These are phyloP conservation scores for Eutrema yunnanense DNA, from an alignment of 345 rosid species.

Conservation along the genomic window DNA sequence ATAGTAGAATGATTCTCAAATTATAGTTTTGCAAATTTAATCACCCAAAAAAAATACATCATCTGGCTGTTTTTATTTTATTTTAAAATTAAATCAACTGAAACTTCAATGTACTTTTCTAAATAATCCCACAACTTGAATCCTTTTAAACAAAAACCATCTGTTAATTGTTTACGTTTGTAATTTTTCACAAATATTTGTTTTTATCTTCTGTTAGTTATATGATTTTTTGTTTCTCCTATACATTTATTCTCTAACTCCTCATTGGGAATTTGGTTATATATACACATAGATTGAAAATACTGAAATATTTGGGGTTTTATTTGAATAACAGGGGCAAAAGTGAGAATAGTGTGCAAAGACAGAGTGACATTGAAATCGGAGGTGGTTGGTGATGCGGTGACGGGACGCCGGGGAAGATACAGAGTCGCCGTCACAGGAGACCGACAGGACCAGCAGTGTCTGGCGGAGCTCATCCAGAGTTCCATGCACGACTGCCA, in stretches of 20 bases:
- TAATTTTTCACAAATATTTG: too few species aligned
- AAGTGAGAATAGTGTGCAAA: slow-evolving; percentile 45
- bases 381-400: slow-evolving; percentile 21
- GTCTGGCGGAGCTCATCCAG: slow-evolving; percentile 39
- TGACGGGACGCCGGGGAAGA: slow-evolving; percentile 40
- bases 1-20: background rate
- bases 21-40: too few species aligned
- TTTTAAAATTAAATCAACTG: background rate
- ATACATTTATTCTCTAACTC: too few species aligned
- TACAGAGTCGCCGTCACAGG: slow-evolving; percentile 42
- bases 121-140: too few species aligned
- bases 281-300: background rate
- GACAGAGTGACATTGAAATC: slow-evolving; percentile 33
- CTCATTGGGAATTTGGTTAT: background rate
- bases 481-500: slow-evolving; percentile 45
- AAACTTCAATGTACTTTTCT: too few species aligned
- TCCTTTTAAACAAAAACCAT: too few species aligned
- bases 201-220: too few species aligned
- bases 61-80: background rate
- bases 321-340: slow-evolving; percentile 41
- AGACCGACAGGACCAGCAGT: slow-evolving; percentile 55
- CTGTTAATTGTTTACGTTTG: too few species aligned
- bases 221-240: too few species aligned
- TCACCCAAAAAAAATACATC: too few species aligned
- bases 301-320: background rate